phyloP scores from a whole-genome alignment of 148 eudicot species.

The Pouteria glomerata region DNA sequence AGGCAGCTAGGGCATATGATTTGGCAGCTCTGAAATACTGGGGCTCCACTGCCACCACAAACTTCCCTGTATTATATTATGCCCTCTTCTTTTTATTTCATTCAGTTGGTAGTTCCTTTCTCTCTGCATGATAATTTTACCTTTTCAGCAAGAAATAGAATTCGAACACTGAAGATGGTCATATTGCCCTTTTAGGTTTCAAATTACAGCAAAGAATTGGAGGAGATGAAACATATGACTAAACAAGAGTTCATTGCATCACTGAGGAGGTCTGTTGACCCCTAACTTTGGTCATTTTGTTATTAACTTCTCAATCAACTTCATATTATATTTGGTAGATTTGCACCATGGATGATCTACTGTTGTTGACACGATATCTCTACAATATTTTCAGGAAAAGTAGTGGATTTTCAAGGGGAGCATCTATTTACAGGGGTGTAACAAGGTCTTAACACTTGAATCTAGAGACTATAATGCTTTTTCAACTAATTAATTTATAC shows the following conservation, averaged over 20 bases:
- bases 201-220: slow-evolving; percentile 63
- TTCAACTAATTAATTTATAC: background rate
- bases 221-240: slow-evolving; percentile 82
- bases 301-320: background rate
- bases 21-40: slow-evolving; percentile 97
- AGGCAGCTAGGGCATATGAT: slow-evolving; percentile 96
- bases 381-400: slow-evolving; percentile 60
- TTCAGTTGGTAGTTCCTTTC: background rate
- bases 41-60: slow-evolving; percentile 95
- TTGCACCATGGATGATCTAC: background rate
- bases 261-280: slow-evolving; percentile 55
- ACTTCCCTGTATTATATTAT: slow-evolving; percentile 69
- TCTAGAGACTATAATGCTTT: background rate
- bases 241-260: slow-evolving; percentile 98
- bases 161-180: background rate
- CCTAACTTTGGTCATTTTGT: background rate
- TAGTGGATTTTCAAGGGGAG: slow-evolving; percentile 97
- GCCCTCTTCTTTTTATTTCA: slow-evolving; percentile 4
- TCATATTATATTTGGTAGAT: background rate
- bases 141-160: background rate
- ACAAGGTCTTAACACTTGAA: slow-evolving; percentile 45
- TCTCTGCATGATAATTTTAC: background rate
- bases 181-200: slow-evolving; percentile 37
- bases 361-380: slow-evolving; percentile 8
- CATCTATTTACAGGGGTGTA: slow-evolving; percentile 93